A percentile compares a stretch with the other conserved stretches of the same genome.
Evolutionary conservation across 2,329 filamentous ascomycete genomes (phyloP).

Genomic region (Chalara sp.): DNA sequence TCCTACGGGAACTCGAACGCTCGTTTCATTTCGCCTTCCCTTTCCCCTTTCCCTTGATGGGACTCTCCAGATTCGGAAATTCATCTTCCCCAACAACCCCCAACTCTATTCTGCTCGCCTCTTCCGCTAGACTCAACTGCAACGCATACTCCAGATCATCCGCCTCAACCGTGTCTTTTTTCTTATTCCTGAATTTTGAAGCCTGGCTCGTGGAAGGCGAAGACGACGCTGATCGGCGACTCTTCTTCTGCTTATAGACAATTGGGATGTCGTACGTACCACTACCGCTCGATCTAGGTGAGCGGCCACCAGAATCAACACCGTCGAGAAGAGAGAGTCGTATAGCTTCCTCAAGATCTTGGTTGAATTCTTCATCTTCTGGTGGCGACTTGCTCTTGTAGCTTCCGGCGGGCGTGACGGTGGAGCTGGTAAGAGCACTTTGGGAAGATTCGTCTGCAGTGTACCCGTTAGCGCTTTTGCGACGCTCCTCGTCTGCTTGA

Average conservation of each 20-base stretch:
- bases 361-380: conserved; percentile 43
- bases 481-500: conserved; percentile 48
- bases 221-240: conserved; percentile 31
- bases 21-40: conserved; percentile 11
- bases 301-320: conserved; percentile 39
- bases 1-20: too few species aligned
- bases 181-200: conserved; percentile 12
- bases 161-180: conserved; percentile 21
- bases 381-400: conserved; percentile 32
- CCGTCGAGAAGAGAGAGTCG: conserved; percentile 53
- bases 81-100: conserved; percentile 26
- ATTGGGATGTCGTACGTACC: conserved; percentile 46
- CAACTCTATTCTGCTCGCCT: conserved; percentile 29
- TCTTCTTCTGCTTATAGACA: conserved; percentile 39
- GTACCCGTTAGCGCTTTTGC: conserved; percentile 42
- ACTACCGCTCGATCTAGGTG: conserved; percentile 38
- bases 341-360: conserved; percentile 58
- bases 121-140: conserved; percentile 52
- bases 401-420: conserved; percentile 49
- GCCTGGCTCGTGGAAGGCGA: conserved; percentile 30
- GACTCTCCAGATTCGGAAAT: conserved; percentile 32
- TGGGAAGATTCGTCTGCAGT: conserved; percentile 28
- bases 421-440: conserved; percentile 31
- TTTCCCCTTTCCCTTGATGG: conserved; percentile 36
- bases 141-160: conserved; percentile 56